phyloP scores from a whole-genome alignment of 179 eudicot genomes.

The Corrigiola litoralis region DNA sequence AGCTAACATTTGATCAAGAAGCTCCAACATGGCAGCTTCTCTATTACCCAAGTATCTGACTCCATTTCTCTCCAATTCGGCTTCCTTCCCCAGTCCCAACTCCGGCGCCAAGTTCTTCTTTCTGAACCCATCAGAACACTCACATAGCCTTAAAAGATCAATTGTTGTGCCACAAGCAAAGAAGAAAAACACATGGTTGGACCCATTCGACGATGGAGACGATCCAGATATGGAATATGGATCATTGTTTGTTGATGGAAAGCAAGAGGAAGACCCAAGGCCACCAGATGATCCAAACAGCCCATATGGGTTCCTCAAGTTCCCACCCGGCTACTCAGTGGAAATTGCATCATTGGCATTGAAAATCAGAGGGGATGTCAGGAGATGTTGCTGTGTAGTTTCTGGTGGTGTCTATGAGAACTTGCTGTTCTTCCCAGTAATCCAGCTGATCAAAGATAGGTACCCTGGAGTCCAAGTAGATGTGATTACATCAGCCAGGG shows the following conservation, averaged over 20 bases:
- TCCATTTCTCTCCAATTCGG: conserved; percentile 22
- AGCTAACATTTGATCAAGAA: not conserved
- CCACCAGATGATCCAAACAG: conserved; percentile 66
- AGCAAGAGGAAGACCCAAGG: conserved; percentile 80
- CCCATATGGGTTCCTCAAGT: conserved; percentile 79
- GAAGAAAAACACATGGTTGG: conserved; percentile 75
- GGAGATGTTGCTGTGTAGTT: conserved; percentile 77
- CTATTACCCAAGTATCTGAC: conserved; percentile 32
- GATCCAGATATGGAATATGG: conserved; percentile 69
- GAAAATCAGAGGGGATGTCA: conserved; percentile 81
- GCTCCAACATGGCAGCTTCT: conserved; percentile 26
- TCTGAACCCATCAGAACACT: conserved; percentile 17
- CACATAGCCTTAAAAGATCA: conserved; percentile 20
- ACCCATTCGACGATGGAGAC: conserved; percentile 73
- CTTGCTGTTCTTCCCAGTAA: conserved; percentile 73
- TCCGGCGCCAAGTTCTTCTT: conserved; percentile 18
- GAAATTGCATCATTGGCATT: conserved; percentile 72
- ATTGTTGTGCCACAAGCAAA: conserved; percentile 29
- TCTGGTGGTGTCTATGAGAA: conserved; percentile 93
- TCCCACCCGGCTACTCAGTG: conserved; percentile 65
- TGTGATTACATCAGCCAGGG: conserved; percentile 54
- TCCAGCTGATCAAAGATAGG: conserved; percentile 79
- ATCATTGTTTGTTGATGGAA: conserved; percentile 47
- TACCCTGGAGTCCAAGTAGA: conserved; percentile 88
- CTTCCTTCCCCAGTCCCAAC: conserved; percentile 17